Percentiles rank a stretch among this genome's conserved stretches.
phyloP scores from a whole-genome alignment of 306 rosid genomes.

The Rosa chinensis region DNA sequence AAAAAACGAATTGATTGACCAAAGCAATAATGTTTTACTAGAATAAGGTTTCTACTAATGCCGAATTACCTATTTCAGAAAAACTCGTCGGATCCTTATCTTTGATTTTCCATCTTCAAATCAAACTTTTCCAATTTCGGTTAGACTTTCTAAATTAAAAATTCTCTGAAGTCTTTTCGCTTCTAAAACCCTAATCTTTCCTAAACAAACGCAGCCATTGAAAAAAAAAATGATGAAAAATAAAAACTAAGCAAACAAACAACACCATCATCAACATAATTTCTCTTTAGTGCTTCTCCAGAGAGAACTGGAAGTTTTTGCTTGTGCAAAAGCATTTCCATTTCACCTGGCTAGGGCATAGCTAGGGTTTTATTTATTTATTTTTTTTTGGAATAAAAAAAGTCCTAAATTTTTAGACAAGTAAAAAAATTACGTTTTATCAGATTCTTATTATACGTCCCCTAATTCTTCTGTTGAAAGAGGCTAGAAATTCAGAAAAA shows the following conservation, averaged over 20 bases:
- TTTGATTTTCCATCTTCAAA: neutral
- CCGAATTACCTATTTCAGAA: neutral
- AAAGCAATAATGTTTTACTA: neutral
- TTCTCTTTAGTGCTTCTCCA: neutral
- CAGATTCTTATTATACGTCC: neutral
- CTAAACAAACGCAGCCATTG: neutral
- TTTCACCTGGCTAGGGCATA: neutral
- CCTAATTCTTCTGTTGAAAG: neutral
- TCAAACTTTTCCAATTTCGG: neutral
- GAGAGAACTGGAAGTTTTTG: neutral
- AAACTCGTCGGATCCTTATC: neutral
- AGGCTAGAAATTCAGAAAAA: neutral
- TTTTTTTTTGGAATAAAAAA: too few relatives aligned
- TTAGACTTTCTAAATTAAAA: neutral
- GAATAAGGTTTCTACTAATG: conserved; percentile 12
- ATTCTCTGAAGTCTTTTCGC: too few relatives aligned
- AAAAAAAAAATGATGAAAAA: too few relatives aligned
- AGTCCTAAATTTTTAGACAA: neutral
- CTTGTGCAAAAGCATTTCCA: neutral
- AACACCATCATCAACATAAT: neutral
- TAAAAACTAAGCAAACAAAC: too few relatives aligned
- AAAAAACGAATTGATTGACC: neutral
- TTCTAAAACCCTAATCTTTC: neutral
- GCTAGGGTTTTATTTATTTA: too few relatives aligned
- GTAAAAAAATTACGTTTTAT: neutral